Base-by-base conservation (phyloP, 768 basidiomycete species). In the Crucibulum laeve region DNA sequence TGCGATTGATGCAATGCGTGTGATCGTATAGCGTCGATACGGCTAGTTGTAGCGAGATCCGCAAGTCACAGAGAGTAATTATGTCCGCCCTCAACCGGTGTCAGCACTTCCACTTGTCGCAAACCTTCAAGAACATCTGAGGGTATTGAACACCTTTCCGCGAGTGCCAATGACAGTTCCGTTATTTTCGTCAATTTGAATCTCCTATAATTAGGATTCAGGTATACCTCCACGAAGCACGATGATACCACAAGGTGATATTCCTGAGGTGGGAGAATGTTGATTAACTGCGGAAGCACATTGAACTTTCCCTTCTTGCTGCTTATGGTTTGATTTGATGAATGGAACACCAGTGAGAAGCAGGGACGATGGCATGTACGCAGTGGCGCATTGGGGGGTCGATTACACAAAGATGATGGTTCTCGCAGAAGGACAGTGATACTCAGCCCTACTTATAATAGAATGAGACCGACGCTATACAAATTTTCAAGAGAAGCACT, bases 251-350 rank as follows among this genome's bases (percentile, higher is more conserved):
- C 43, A 46, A 51, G 44, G 47, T 39, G 32, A 19, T 23, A 40
- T 48, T 32, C 50, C 43, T 38, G 25, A 44, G 47, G 44, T 32
- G 50, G 38, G 43, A 47, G 36, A 42, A 38, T 35, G 42, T 39
- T 39, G 42, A 34, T 43, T 43, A 45, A 28, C 25, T 24, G 6
- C 10, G 17, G 14, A 32, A 24, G 38, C 5, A 11, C 17, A 23
- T 22, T n/a, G 25, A 14, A n/a, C n/a, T 42, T 42, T 42, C 30
- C 38, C 42, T 33, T 21, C 22, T 30, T 42, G 18, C 51, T 51
- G 39, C 40, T 34, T 51, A 53, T 49, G 50, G 50, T 51, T 56
- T 56, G 53, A 54, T 56, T 54, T 52, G 50, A 48, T 53, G 43
- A 46, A 33, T 35, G 25, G 24, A 44, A 42, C 30, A 35, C 25